phyloP scores from a whole-genome alignment of 306 rosid species.

The Delonix regia region DNA sequence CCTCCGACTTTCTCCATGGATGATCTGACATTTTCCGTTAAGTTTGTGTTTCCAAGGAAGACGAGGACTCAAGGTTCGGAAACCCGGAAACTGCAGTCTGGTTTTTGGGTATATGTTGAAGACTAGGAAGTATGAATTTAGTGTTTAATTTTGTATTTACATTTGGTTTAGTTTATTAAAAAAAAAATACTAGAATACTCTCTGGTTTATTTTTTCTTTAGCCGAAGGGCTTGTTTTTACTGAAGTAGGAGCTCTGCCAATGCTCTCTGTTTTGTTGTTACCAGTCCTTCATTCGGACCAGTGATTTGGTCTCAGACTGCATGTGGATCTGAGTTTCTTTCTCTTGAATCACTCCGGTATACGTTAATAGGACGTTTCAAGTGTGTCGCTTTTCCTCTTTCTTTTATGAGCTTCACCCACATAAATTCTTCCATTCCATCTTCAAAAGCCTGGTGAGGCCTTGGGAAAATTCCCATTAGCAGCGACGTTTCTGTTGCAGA shows the following conservation, averaged over 20 bases:
- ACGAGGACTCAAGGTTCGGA: constrained; percentile 6
- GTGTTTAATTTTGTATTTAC: neutral
- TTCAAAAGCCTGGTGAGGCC: neutral
- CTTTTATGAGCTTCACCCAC: constrained; percentile 22
- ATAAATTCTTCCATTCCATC: neutral
- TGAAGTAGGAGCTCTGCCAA: constrained; percentile 17
- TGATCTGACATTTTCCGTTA: neutral
- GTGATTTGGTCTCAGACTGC: constrained; percentile 23
- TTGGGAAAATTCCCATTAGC: neutral
- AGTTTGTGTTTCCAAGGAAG: constrained; percentile 17
- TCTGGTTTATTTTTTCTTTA: neutral
- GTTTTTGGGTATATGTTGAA: neutral
- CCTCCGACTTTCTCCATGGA: neutral
- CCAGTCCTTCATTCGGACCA: constrained; percentile 31
- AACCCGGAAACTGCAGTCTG: neutral
- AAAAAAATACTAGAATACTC: neutral
- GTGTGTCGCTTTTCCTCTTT: neutral
- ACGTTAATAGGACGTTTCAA: neutral
- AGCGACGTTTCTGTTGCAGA: neutral
- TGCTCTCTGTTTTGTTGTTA: constrained; percentile 19
- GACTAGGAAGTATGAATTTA: neutral
- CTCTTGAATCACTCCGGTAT: neutral
- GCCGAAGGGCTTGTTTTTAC: neutral
- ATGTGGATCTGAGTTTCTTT: constrained; percentile 46
- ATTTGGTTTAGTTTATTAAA: neutral